Base-by-base conservation (phyloP, 2,329 filamentous ascomycete genomes). In the Lachnellula arida region DNA sequence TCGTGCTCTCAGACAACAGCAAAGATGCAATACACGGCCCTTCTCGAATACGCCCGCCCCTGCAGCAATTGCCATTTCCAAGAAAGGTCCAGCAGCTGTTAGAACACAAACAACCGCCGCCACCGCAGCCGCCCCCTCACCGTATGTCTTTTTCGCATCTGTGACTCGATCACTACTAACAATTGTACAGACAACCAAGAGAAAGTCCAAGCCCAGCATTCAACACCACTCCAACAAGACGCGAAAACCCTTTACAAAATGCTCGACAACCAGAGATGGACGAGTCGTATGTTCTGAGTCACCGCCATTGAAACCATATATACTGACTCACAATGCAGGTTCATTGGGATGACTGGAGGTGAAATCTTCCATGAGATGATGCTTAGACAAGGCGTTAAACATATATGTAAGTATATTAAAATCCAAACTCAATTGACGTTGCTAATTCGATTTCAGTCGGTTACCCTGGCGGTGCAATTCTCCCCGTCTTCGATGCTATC, bases 281-380 rank as follows among this genome's bases (percentile, higher is more conserved):
- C 72, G 88, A 92, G 72, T 91, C 88, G 86, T 91, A 85, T 64
- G 87, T 79, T 53, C 19, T 51, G 54, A 50, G 58, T 63, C 60
- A 58, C 61, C 53, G 56, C 56, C 34, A 51, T 57, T 54, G n/a
- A 28, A 22, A 14, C 34, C 19, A 19, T 42, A 52, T 46, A 51
- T 48, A 55, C 55, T 62, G 32, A 63, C 58, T 5, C 28, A 35
- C 37, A 23, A 51, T 56, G 54, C 63, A 90, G 87, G 58, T 96
- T 97, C 74, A 91, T 97, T 69, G 93, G 93, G 61, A 93, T 92
- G 81, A 96, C 85, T 49, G 93, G 94, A 70, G 94, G 94, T 70
- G 87, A 97, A 74, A 97, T 97, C 67, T 96, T 97, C 75, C 92
- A 97, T 74, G 93, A 97, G 76, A 97, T 97, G 93, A 97, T 99